phyloP scores from a whole-genome alignment of 1,284 basidiomycete species.

The Cerioporus squamosus region DNA sequence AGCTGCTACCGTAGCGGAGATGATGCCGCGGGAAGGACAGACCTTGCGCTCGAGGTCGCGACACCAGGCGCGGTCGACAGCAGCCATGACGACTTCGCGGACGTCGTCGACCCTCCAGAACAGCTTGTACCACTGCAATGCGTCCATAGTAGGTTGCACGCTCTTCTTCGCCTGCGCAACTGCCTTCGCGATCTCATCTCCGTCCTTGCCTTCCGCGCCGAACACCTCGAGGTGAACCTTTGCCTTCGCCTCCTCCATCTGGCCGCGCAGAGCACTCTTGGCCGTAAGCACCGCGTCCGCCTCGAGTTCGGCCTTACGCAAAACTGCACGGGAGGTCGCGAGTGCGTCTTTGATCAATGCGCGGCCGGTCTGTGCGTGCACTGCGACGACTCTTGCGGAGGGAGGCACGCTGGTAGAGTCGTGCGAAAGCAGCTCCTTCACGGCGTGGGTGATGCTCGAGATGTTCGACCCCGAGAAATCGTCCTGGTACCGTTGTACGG shows the following conservation, averaged over 20 bases:
- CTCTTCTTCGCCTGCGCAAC: slow-evolving; percentile 51
- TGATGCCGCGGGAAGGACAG: slow-evolving; percentile 21
- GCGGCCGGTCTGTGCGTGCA: slow-evolving; percentile 36
- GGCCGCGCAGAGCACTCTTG: slow-evolving; percentile 37
- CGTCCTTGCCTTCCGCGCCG: slow-evolving; percentile 33
- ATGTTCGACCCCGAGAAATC: slow-evolving; percentile 63
- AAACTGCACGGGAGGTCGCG: slow-evolving; percentile 34
- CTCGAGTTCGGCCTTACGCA: slow-evolving; percentile 35
- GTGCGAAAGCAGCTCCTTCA: slow-evolving; percentile 41
- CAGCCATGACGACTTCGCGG: slow-evolving; percentile 54
- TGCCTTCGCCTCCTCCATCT: slow-evolving; percentile 39
- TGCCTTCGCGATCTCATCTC: slow-evolving; percentile 54
- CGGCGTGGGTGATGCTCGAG: slow-evolving; percentile 46
- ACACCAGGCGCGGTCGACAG: slow-evolving; percentile 65
- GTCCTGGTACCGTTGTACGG: slow-evolving; percentile 66
- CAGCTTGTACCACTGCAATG: slow-evolving; percentile 71
- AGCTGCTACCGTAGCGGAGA: neutral
- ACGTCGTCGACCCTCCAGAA: slow-evolving; percentile 77
- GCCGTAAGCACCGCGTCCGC: slow-evolving; percentile 32
- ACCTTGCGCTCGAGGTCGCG: slow-evolving; percentile 70
- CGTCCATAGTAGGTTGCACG: slow-evolving; percentile 57
- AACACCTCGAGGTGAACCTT: slow-evolving; percentile 41
- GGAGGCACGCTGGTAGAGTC: neutral
- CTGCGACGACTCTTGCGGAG: slow-evolving; percentile 16
- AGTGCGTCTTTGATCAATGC: slow-evolving; percentile 42